Conservation (phyloP, 257 asterid genomes). For the Cordia subcordata region DNA sequence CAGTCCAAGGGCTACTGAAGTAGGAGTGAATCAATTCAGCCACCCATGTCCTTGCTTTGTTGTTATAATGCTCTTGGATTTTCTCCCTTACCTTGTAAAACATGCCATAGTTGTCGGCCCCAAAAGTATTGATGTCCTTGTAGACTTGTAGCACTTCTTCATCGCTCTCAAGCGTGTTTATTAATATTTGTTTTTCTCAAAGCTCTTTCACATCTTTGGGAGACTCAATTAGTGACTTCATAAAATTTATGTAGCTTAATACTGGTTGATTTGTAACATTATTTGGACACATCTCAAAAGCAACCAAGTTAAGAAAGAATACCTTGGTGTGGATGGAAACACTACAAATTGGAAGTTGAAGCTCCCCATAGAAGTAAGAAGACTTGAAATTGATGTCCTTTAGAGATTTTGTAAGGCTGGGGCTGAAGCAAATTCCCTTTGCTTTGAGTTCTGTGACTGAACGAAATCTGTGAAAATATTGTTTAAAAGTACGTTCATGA, state of each 20-base stretch:
- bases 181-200: slow-evolving; percentile 19
- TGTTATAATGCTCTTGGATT: slow-evolving; percentile 23
- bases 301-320: slow-evolving; percentile 24
- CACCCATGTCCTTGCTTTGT: not conserved
- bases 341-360: slow-evolving; percentile 16
- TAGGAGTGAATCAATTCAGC: too few relatives aligned
- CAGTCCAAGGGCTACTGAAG: not conserved
- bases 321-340: slow-evolving; percentile 10
- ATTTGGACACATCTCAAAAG: slow-evolving; percentile 20
- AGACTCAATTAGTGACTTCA: slow-evolving; percentile 25
- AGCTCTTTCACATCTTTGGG: slow-evolving; percentile 31
- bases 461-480: slow-evolving; percentile 7
- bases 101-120: not conserved
- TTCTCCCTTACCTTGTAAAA: slow-evolving; percentile 12
- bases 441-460: slow-evolving; percentile 25
- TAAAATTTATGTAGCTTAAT: slow-evolving; percentile 20
- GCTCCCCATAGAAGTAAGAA: slow-evolving; percentile 10
- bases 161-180: slow-evolving; percentile 22
- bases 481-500: too few relatives aligned
- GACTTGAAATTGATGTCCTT: slow-evolving; percentile 17
- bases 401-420: slow-evolving; percentile 7
- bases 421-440: slow-evolving; percentile 28
- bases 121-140: slow-evolving; percentile 15
- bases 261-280: not conserved
- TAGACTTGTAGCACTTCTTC: slow-evolving; percentile 16